phyloP scores from a whole-genome alignment of 495 filamentous ascomycete species.

The Haplographium delicatum region DNA sequence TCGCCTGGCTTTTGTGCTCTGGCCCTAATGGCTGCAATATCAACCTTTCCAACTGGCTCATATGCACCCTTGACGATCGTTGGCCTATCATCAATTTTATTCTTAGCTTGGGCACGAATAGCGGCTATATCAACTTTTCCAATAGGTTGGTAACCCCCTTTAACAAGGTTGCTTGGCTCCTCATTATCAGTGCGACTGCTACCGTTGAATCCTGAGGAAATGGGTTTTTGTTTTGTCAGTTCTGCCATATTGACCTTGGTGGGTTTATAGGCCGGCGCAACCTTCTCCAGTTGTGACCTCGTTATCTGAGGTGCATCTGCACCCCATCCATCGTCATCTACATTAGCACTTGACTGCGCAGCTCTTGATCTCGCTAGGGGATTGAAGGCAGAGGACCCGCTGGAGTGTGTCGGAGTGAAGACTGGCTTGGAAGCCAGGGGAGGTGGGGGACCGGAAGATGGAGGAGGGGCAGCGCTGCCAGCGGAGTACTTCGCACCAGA shows the following conservation, averaged over 20 bases:
- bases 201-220: constrained; percentile 50
- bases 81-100: constrained; percentile 68
- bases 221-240: constrained; percentile 61
- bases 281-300: constrained; percentile 85
- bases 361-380: constrained; percentile 51
- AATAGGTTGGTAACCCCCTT: constrained; percentile 89
- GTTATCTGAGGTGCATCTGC: constrained; percentile 87
- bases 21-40: constrained; percentile 87
- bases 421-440: constrained; percentile 79
- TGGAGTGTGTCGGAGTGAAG: constrained; percentile 74
- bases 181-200: constrained; percentile 27
- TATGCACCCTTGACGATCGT: constrained; percentile 84
- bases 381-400: constrained; percentile 59
- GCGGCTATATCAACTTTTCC: constrained; percentile 95
- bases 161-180: constrained; percentile 62
- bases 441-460: constrained; percentile 44
- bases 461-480: constrained; percentile 28
- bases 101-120: constrained; percentile 72
- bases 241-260: constrained; percentile 87
- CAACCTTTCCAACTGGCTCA: constrained; percentile 88
- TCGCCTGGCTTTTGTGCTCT: constrained; percentile 62
- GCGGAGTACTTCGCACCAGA: constrained; percentile 92
- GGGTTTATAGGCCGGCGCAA: constrained; percentile 85
- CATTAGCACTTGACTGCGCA: constrained; percentile 42
- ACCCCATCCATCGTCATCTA: constrained; percentile 82